phyloP scores from a whole-genome alignment of 2,329 filamentous ascomycete genomes.

The Colletotrichum acutatum region DNA sequence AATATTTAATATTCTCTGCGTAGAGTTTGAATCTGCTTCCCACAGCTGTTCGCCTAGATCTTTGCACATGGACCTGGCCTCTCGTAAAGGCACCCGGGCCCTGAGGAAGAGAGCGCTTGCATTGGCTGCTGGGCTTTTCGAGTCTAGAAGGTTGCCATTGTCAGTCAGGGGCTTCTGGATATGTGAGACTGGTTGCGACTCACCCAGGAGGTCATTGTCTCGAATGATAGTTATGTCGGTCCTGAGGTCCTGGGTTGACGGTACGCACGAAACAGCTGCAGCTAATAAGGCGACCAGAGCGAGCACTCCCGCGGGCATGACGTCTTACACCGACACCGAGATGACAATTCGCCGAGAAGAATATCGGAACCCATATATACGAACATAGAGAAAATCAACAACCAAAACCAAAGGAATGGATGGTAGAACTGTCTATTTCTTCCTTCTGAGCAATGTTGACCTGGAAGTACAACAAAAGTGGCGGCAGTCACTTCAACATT shows the following conservation, averaged over 20 bases:
- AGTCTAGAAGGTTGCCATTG: conserved; percentile 40
- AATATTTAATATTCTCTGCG: conserved; percentile 49
- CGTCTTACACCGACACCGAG: conserved; percentile 23
- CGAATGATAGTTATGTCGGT: conserved; percentile 51
- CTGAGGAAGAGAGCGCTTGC: conserved; percentile 50
- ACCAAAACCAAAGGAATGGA: not conserved
- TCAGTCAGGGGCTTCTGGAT: not conserved
- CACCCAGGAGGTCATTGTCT: conserved; percentile 55
- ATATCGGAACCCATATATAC: not conserved
- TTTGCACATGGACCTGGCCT: conserved; percentile 46
- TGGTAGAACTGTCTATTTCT: not conserved
- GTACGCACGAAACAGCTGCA: conserved; percentile 38
- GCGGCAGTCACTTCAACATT: not conserved
- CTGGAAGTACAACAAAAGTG: not conserved
- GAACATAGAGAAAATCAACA: not conserved
- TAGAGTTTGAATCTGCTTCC: conserved; percentile 44
- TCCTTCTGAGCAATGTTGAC: not conserved
- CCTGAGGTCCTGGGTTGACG: conserved; percentile 48
- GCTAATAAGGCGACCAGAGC: conserved; percentile 37
- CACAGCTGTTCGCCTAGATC: conserved; percentile 54
- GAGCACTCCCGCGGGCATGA: conserved; percentile 24
- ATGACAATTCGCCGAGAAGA: conserved; percentile 12
- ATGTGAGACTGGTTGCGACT: not conserved
- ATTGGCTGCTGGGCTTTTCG: conserved; percentile 43
- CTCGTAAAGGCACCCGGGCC: conserved; percentile 38